Conservation (phyloP, 176 grass and related monocot species). For the Hordeum marinum region DNA sequence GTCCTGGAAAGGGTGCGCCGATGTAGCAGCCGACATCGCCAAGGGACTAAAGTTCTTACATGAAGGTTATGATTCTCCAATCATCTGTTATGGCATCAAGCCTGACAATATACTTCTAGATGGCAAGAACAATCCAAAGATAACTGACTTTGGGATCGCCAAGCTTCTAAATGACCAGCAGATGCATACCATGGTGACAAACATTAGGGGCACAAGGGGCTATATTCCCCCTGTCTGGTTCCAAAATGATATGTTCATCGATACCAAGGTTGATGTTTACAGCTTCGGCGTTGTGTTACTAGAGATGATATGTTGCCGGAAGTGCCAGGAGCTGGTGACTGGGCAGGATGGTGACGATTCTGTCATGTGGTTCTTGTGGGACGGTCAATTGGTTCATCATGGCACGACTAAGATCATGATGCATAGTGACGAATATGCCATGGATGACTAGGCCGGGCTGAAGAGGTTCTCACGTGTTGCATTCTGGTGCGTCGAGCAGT, state of each 20-base stretch:
- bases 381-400: not conserved
- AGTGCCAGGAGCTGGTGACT: not conserved
- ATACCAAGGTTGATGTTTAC: slow-evolving; percentile 6
- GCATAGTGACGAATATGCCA: rapidly evolving
- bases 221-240: slow-evolving; percentile 4
- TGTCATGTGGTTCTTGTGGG: not conserved
- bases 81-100: not conserved
- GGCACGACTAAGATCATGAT: not conserved
- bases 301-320: slow-evolving; percentile 8
- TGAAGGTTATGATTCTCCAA: not conserved
- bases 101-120: not conserved
- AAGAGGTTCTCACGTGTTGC: not conserved
- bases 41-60: not conserved
- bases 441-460: not conserved
- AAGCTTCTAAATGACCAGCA: not conserved
- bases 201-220: not conserved
- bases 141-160: not conserved
- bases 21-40: not conserved
- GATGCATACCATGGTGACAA: not conserved
- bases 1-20: too few species aligned
- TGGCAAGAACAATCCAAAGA: not conserved
- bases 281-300: not conserved
- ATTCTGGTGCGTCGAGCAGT: not conserved
- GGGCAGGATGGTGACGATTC: not conserved
- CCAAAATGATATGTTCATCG: not conserved